Percentiles rank a stretch among this genome's conserved stretches.
Evolutionary conservation across 1,284 basidiomycete genomes (phyloP).

Genomic region (Ganoderma multipileum): DNA sequence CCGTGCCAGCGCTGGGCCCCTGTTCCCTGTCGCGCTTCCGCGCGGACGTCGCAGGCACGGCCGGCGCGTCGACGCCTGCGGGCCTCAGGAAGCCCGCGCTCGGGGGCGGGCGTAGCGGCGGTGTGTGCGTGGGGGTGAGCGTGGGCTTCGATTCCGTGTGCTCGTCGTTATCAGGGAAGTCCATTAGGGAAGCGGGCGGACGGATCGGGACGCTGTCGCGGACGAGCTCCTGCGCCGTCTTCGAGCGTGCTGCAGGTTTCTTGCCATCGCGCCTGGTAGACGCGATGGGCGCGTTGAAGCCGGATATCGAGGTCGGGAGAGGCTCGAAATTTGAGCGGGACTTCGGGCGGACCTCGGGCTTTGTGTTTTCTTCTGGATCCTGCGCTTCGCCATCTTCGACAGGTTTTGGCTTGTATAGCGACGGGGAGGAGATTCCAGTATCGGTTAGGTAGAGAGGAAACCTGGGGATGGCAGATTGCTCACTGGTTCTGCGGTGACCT

Average conservation of each 20-base stretch:
- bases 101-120: slow-evolving; percentile 12
- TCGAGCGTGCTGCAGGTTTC: slow-evolving; percentile 37
- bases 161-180: background rate
- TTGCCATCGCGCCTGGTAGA: slow-evolving; percentile 33
- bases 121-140: no score
- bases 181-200: slow-evolving; percentile 22
- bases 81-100: slow-evolving; percentile 56
- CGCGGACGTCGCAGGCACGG: background rate
- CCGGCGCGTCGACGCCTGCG: slow-evolving; percentile 59
- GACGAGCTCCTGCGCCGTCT: slow-evolving; percentile 57
- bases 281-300: slow-evolving; percentile 34
- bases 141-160: background rate
- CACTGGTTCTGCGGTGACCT: slow-evolving; percentile 39
- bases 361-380: slow-evolving; percentile 11
- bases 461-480: background rate
- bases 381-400: slow-evolving; percentile 9
- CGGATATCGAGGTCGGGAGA: slow-evolving; percentile 41
- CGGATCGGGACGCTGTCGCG: slow-evolving; percentile 51
- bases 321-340: slow-evolving; percentile 29
- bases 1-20: slow-evolving; percentile 20
- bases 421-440: no score
- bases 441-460: background rate
- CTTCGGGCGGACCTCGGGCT: slow-evolving; percentile 10
- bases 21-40: slow-evolving; percentile 34
- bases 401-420: background rate